Evolutionary conservation across 2,329 filamentous ascomycete species (phyloP).

Genomic region (Coniochaeta prunicola): DNA sequence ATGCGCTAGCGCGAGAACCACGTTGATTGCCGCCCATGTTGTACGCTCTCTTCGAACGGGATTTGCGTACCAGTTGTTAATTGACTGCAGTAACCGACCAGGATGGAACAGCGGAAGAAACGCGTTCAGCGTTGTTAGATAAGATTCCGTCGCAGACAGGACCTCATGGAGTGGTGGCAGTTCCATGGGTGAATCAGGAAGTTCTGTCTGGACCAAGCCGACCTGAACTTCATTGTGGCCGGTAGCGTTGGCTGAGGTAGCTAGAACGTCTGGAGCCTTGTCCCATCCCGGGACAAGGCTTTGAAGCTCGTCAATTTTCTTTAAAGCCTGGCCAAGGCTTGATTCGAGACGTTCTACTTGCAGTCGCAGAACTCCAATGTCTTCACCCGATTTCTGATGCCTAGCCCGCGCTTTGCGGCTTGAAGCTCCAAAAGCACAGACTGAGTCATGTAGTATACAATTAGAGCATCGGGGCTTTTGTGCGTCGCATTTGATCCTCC

Average conservation of each 20-base stretch:
- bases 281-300: constrained; percentile 6
- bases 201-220: background rate
- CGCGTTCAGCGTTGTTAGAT: constrained; percentile 13
- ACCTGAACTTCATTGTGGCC: background rate
- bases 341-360: constrained; percentile 7
- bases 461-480: constrained; percentile 24
- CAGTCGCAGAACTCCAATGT: constrained; percentile 3
- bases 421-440: constrained; percentile 15
- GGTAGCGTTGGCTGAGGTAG: constrained; percentile 1
- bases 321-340: constrained; percentile 3
- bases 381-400: constrained; percentile 11
- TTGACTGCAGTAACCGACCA: constrained; percentile 11
- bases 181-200: constrained; percentile 8
- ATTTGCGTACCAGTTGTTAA: constrained; percentile 14
- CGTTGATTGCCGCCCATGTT: constrained; percentile 21
- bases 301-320: constrained; percentile 5
- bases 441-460: constrained; percentile 17
- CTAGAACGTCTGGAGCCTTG: background rate
- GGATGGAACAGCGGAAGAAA: constrained; percentile 17
- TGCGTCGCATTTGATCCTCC: constrained; percentile 26
- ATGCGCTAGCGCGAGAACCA: constrained; percentile 19
- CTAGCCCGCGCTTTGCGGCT: constrained; percentile 13
- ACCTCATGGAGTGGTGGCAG: constrained; percentile 15
- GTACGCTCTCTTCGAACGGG: constrained; percentile 14
- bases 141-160: constrained; percentile 13